Conservation (phyloP, 768 basidiomycete species). For the Favolaschia claudopus region DNA sequence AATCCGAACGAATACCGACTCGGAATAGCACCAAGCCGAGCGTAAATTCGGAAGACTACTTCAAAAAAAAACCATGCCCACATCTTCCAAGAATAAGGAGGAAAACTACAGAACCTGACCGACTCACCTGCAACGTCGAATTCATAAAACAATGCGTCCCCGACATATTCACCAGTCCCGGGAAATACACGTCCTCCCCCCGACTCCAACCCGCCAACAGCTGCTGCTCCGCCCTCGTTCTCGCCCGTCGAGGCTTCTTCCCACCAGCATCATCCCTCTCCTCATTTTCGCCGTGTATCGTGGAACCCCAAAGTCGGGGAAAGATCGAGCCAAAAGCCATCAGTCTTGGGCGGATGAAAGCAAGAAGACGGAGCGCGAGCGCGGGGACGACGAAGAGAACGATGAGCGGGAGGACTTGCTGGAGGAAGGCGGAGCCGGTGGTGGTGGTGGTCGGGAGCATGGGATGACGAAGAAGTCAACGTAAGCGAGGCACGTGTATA, state of each 20-base stretch:
- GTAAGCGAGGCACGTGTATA: too few relatives aligned
- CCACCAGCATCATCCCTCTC: conserved; percentile 33
- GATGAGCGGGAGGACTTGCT: conserved; percentile 65
- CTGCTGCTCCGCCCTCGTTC: conserved; percentile 63
- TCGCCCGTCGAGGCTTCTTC: conserved; percentile 56
- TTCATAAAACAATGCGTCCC: conserved; percentile 99
- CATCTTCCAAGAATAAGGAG: background rate
- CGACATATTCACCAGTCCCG: conserved; percentile 94
- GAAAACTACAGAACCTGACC: background rate
- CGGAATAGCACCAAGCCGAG: too few relatives aligned
- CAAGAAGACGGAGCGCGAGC: conserved; percentile 52
- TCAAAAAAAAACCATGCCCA: too few relatives aligned
- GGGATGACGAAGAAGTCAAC: too few relatives aligned
- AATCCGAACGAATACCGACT: too few relatives aligned
- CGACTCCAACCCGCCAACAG: conserved; percentile 26
- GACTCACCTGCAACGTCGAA: conserved; percentile 86
- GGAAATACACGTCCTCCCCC: conserved; percentile 66
- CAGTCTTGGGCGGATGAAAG: conserved; percentile 33
- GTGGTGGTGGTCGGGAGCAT: conserved; percentile 7
- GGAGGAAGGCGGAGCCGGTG: conserved; percentile 41
- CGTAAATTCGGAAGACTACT: background rate
- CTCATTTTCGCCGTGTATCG: too few relatives aligned
- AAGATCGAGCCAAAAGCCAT: conserved; percentile 71
- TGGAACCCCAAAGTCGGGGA: conserved; percentile 70
- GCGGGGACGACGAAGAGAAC: conserved; percentile 63